These are phyloP conservation scores for Xerocomus brunneocitrinus DNA, from an alignment of 768 basidiomycete genomes.

Conservation along the genomic window DNA sequence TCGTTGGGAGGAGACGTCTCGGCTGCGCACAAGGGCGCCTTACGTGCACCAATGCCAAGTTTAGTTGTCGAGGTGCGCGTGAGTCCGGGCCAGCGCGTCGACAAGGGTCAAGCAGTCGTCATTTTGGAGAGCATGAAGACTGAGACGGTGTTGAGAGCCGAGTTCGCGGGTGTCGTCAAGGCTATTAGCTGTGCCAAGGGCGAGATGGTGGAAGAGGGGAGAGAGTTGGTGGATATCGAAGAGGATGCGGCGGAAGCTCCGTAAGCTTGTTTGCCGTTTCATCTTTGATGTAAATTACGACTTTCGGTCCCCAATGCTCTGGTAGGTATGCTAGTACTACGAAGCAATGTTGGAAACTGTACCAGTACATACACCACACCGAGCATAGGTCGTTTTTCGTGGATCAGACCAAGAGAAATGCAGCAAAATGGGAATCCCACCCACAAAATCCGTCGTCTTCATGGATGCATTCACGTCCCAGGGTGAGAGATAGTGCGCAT, in stretches of 20 bases:
- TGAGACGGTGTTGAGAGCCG: constrained; percentile 80
- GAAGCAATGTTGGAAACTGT: too few relatives aligned
- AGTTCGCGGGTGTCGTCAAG: constrained; percentile 62
- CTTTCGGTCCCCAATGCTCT: too few relatives aligned
- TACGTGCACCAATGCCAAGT: constrained; percentile 90
- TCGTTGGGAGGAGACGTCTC: constrained; percentile 60
- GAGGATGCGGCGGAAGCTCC: constrained; percentile 8
- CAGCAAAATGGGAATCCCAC: constrained; percentile 82
- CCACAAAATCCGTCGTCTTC: constrained; percentile 85
- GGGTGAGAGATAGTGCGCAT: neutral
- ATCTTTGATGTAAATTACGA: too few relatives aligned
- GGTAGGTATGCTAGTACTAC: too few relatives aligned
- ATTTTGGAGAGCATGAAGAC: constrained; percentile 98
- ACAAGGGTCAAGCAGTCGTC: constrained; percentile 75
- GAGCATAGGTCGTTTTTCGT: constrained; percentile 73
- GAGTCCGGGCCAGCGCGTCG: constrained; percentile 68
- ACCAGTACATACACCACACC: constrained; percentile 67
- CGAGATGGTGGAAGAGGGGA: constrained; percentile 88
- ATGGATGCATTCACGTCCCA: neutral
- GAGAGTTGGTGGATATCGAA: constrained; percentile 69
- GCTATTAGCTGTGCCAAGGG: constrained; percentile 75
- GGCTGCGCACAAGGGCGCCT: constrained; percentile 53
- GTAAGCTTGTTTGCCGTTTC: too few relatives aligned
- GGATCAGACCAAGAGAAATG: constrained; percentile 87
- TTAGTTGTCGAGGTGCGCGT: constrained; percentile 87